Evolutionary conservation across 441 rosid genomes (phyloP).

Genomic region (Erodium moschatum): DNA sequence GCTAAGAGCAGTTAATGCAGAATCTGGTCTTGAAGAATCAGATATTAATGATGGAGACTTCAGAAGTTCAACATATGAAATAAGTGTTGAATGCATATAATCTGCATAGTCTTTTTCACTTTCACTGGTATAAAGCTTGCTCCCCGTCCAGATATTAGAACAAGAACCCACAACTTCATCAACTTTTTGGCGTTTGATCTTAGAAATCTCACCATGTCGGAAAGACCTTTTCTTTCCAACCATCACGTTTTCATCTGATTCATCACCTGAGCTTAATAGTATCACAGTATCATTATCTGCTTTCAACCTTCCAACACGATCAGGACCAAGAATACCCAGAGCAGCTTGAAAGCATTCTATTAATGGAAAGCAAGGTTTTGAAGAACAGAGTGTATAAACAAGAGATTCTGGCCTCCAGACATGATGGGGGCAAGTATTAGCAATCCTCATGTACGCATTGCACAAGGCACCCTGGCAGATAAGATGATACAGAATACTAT

Average conservation of each 20-base stretch:
- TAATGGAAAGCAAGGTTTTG: slow-evolving; percentile 65
- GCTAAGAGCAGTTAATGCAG: slow-evolving; percentile 70
- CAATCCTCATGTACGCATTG: slow-evolving; percentile 60
- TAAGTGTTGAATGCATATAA: slow-evolving; percentile 41
- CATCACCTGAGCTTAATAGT: slow-evolving; percentile 28
- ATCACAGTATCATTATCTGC: slow-evolving; percentile 22
- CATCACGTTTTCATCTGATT: slow-evolving; percentile 30
- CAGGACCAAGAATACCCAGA: slow-evolving; percentile 50
- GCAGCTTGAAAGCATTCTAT: slow-evolving; percentile 67
- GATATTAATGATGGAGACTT: slow-evolving; percentile 39
- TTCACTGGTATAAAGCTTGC: slow-evolving; percentile 32
- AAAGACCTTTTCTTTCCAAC: slow-evolving; percentile 62
- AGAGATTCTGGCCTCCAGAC: slow-evolving; percentile 82
- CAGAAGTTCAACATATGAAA: slow-evolving; percentile 53
- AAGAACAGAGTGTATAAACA: slow-evolving; percentile 44
- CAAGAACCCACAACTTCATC: slow-evolving; percentile 33
- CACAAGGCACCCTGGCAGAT: slow-evolving; percentile 70
- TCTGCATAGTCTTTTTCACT: slow-evolving; percentile 51
- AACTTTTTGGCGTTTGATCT: slow-evolving; percentile 62
- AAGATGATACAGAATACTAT: slow-evolving; percentile 1
- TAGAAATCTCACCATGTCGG: slow-evolving; percentile 30
- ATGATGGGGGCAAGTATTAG: slow-evolving; percentile 63
- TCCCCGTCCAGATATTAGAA: slow-evolving; percentile 28
- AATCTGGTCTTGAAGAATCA: slow-evolving; percentile 44
- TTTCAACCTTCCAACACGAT: slow-evolving; percentile 39